Evolutionary conservation across 495 filamentous ascomycete species (phyloP), one percentile per base, ranked within the genome.

Genomic region (Penicillium ucsense): DNA sequence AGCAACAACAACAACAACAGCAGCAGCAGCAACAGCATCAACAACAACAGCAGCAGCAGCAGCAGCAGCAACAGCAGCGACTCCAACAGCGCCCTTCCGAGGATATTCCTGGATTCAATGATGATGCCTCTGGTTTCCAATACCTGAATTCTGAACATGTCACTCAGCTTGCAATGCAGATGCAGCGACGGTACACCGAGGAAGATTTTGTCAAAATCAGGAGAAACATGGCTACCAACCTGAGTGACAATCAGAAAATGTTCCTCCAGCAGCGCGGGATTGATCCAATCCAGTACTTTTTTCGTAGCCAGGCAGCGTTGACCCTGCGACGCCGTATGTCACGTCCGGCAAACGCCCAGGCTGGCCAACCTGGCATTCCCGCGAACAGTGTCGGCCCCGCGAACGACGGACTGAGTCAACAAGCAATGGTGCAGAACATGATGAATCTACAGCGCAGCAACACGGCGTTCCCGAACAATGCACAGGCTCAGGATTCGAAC

Each of bases 281-380:
- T 36, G 72, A 78, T 35, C 74, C 74, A 0, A 49, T 78, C 42
- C 62, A 62, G 29, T 76, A 68, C 42, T 70, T 75, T 41, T 77
- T 78, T 48, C 74, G 72, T 38, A 66, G 65, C 3, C 67, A 75
- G 47, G 75, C 76, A 4, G 48, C 75, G 29, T 61, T 53, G 31
- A 63, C 71, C 39, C 45, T 69, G 20, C 53, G 62, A 40, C 56
- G 62, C 52, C 66, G 67, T 38, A 64, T 64, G 10, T 48, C 42
- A 33, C 62, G 63, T 8, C 49, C 59, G 47, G 64, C 71, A 41
- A 57, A 66, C 59, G 57, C 56, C 40, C 67, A 65, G 29, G 38
- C 42, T 1, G 61, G 56, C 30, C 66, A 62, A 36, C 31, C 56
- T 3, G 43, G 64, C 27, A 65, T 67, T 38, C 56, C 63, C 30